A percentile compares a stretch with the other conserved stretches of the same genome.
Conservation (phyloP, 2,329 filamentous ascomycete species). For the Drechslerella stenobrocha region DNA sequence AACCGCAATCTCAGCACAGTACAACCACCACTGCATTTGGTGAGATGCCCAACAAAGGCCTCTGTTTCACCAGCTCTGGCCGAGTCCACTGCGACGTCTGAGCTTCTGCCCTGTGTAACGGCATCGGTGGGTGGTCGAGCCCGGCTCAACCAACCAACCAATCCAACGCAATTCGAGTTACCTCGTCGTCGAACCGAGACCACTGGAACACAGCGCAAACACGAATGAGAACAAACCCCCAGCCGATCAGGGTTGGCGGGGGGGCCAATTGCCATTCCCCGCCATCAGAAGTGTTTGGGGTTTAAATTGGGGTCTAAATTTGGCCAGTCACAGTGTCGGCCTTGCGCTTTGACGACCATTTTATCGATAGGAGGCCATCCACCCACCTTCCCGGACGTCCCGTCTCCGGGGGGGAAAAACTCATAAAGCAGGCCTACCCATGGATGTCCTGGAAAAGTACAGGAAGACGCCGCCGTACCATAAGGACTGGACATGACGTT, state of each 20-base stretch:
- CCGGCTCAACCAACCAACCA: neutral
- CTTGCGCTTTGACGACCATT: conserved; percentile 7
- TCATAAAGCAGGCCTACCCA: too few relatives aligned
- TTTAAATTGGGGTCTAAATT: too few relatives aligned
- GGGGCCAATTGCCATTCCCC: too few relatives aligned
- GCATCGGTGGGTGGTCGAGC: conserved; percentile 3
- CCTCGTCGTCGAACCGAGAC: neutral
- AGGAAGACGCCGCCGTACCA: too few relatives aligned
- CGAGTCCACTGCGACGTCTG: neutral
- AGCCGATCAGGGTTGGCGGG: too few relatives aligned
- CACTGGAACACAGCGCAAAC: neutral
- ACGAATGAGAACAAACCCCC: too few relatives aligned
- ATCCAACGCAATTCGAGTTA: neutral
- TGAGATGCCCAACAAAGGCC: neutral
- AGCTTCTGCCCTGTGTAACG: conserved; percentile 2
- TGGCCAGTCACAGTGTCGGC: too few relatives aligned
- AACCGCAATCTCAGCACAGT: neutral
- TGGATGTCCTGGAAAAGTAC: too few relatives aligned
- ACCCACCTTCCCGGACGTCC: neutral
- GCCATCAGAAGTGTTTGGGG: too few relatives aligned
- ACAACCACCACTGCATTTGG: neutral
- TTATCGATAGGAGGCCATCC: neutral
- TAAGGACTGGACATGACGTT: neutral
- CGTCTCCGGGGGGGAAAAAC: neutral
- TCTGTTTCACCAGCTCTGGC: conserved; percentile 2